These are phyloP conservation scores for Gentiana dahurica DNA, from an alignment of 257 asterid genomes.

Conservation along the genomic window DNA sequence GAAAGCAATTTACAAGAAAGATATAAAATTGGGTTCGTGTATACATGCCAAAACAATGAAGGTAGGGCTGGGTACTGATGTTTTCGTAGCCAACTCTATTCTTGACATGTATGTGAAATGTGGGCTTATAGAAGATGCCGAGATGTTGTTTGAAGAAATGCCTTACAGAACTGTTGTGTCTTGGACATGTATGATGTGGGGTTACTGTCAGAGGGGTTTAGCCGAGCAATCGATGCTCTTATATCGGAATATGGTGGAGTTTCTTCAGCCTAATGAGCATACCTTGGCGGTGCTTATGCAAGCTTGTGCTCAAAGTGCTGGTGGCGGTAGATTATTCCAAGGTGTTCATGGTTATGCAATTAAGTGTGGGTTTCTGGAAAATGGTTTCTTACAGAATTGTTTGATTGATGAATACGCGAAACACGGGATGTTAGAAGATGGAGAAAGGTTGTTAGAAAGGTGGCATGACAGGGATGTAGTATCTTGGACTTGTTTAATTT, in stretches of 20 bases:
- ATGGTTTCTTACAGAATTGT: slow-evolving; percentile 27
- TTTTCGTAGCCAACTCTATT: slow-evolving; percentile 27
- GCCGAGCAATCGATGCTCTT: slow-evolving; percentile 14
- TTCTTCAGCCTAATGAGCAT: slow-evolving; percentile 40
- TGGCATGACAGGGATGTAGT: slow-evolving; percentile 25
- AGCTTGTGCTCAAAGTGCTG: slow-evolving; percentile 22
- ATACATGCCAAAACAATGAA: slow-evolving; percentile 25
- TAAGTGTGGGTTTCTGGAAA: slow-evolving; percentile 15
- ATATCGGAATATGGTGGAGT: slow-evolving; percentile 26
- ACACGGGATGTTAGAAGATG: slow-evolving; percentile 20
- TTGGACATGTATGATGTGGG: slow-evolving; percentile 40
- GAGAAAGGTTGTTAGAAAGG: slow-evolving; percentile 18
- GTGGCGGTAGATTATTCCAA: slow-evolving; percentile 17
- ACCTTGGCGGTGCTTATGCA: slow-evolving; percentile 29
- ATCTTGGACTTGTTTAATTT: slow-evolving; percentile 39
- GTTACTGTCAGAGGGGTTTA: slow-evolving; percentile 17
- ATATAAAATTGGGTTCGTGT: slow-evolving; percentile 25
- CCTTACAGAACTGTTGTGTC: slow-evolving; percentile 39
- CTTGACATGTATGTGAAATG: slow-evolving; percentile 19
- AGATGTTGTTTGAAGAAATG: slow-evolving; percentile 32
- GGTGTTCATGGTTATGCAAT: slow-evolving; percentile 21
- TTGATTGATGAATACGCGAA: slow-evolving; percentile 35
- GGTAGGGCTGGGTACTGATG: slow-evolving; percentile 25
- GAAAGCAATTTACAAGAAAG: slow-evolving; percentile 15
- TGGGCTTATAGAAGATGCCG: slow-evolving; percentile 18